These are phyloP conservation scores for Ganoderma leucocontextum DNA, from an alignment of 1,284 basidiomycete species.

Conservation along the genomic window DNA sequence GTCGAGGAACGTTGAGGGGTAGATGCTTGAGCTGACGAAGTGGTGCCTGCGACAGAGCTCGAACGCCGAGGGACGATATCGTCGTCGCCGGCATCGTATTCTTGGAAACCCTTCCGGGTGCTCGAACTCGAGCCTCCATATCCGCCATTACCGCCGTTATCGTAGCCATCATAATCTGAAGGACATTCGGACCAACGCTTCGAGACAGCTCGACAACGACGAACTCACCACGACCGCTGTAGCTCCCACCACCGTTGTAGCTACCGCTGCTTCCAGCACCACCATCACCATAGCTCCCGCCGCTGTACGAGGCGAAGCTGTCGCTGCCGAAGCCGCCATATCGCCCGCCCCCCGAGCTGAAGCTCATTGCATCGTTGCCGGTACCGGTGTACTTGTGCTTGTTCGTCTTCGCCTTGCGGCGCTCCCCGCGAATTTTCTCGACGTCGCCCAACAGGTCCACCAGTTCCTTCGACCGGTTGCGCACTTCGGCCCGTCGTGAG, in stretches of 20 bases:
- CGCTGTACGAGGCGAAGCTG: conserved; percentile 49
- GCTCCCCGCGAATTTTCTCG: conserved; percentile 89
- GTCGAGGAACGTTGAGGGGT: conserved; percentile 48
- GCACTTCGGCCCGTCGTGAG: conserved; percentile 62
- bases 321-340: conserved; percentile 90
- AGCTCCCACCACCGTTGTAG: conserved; percentile 25
- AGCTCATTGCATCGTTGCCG: conserved; percentile 82
- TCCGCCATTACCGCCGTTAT: conserved; percentile 39
- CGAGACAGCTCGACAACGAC: not conserved
- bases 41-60: conserved; percentile 43
- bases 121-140: conserved; percentile 56
- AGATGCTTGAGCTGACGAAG: conserved; percentile 31
- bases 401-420: conserved; percentile 94
- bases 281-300: conserved; percentile 41
- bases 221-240: conserved; percentile 31
- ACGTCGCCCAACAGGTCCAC: conserved; percentile 91
- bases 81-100: conserved; percentile 97
- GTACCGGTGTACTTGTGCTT: conserved; percentile 91
- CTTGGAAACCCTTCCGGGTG: conserved; percentile 76
- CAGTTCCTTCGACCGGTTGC: conserved; percentile 93
- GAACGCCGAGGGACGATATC: conserved; percentile 63
- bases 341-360: conserved; percentile 62
- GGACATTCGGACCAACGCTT: conserved; percentile 19
- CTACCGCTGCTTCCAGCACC: conserved; percentile 45
- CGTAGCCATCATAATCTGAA: conserved; percentile 44